Percentiles rank a stretch among this genome's conserved stretches.
Conservation (phyloP, 441 rosid genomes). For the Populus hybrid region DNA sequence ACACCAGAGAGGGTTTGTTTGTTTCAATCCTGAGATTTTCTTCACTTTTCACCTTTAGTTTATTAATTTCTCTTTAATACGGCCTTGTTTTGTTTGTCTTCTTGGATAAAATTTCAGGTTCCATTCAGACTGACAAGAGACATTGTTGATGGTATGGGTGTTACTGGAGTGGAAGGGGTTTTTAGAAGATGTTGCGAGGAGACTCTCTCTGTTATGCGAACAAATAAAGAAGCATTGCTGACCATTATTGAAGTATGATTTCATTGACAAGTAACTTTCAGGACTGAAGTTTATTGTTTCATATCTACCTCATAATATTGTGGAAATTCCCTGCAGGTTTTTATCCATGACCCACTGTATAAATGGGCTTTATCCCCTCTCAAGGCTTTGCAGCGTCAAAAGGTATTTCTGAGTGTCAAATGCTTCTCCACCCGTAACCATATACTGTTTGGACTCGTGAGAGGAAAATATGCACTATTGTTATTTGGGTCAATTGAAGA, state of each 20-base stretch:
- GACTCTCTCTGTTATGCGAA: slow-evolving; percentile 89
- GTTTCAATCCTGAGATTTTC: slow-evolving; percentile 18
- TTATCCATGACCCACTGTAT: slow-evolving; percentile 96
- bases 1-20: slow-evolving; percentile 89
- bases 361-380: slow-evolving; percentile 98
- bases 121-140: slow-evolving; percentile 98
- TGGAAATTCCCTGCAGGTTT: slow-evolving; percentile 61
- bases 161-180: slow-evolving; percentile 96
- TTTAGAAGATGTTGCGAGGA: slow-evolving; percentile 97
- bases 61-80: neutral
- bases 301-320: slow-evolving; percentile 11
- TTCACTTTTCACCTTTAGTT: slow-evolving; percentile 12
- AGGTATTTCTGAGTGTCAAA: slow-evolving; percentile 49
- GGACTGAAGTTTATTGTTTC: neutral
- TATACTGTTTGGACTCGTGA: neutral
- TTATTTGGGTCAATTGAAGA: neutral
- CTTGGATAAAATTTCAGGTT: slow-evolving; percentile 47
- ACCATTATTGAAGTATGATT: slow-evolving; percentile 85
- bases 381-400: slow-evolving; percentile 98
- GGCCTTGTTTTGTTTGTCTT: too few relatives aligned
- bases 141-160: slow-evolving; percentile 97
- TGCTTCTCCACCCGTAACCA: neutral
- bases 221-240: slow-evolving; percentile 95
- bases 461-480: neutral
- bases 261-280: slow-evolving; percentile 2